Percentiles rank a stretch among this genome's conserved stretches.
These are phyloP conservation scores for Fraxinus ornus DNA, from an alignment of 305 asterid species.

Conservation along the genomic window DNA sequence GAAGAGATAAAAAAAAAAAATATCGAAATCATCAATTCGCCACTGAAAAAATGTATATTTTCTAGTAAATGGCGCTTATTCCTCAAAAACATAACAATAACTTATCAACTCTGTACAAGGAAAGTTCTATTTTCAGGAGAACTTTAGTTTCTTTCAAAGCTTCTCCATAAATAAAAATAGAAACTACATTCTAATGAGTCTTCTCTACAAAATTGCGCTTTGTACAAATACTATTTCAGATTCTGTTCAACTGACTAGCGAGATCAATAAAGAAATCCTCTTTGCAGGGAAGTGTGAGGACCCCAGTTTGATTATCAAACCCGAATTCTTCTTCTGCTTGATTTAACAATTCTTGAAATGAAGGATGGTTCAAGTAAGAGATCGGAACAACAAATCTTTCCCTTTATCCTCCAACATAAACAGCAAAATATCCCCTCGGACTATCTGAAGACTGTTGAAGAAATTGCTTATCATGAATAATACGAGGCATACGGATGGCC, in stretches of 20 bases:
- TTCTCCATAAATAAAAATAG: neutral
- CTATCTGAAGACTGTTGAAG: neutral
- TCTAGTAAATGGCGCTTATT: neutral
- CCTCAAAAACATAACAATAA: neutral
- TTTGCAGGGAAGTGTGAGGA: neutral
- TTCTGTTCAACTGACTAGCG: conserved; percentile 9
- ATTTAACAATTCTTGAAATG: conserved; percentile 35
- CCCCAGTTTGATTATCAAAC: neutral
- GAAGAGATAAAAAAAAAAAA: too few species aligned
- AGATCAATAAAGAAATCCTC: neutral
- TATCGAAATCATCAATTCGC: too few species aligned
- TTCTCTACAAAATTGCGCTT: conserved; percentile 1
- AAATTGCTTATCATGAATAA: neutral
- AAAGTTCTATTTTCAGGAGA: neutral
- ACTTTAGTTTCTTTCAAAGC: neutral
- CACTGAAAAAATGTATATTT: neutral
- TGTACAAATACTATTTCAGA: neutral
- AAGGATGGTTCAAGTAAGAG: conserved; percentile 31
- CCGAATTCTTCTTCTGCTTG: conserved; percentile 29
- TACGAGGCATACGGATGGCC: conserved; percentile 2
- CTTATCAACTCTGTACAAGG: neutral
- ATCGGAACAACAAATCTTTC: conserved; percentile 31
- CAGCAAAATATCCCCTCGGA: conserved; percentile 19
- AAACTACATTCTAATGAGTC: neutral
- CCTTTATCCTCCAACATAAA: conserved; percentile 32